Conservation (phyloP, 495 filamentous ascomycete genomes). For the Talaromyces nanjingensis region DNA sequence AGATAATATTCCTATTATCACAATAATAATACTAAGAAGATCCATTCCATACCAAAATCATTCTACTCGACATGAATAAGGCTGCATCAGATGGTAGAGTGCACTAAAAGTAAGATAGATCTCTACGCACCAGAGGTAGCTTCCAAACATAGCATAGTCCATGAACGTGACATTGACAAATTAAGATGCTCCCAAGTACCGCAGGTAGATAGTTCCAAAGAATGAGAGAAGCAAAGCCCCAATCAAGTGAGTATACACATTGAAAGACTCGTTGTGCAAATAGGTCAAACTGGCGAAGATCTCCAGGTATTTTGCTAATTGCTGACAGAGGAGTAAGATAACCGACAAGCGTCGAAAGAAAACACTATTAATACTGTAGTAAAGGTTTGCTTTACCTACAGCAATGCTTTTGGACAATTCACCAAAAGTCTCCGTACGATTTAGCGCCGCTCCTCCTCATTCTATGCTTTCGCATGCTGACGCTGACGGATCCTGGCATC, state of each 20-base stretch:
- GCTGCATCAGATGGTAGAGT: slow-evolving; percentile 12
- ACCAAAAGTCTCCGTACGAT: no score
- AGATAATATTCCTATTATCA: slow-evolving; percentile 14
- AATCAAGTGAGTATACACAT: slow-evolving; percentile 12
- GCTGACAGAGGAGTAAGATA: no score
- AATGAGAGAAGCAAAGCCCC: slow-evolving; percentile 9
- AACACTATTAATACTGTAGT: no score
- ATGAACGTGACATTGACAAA: slow-evolving; percentile 8
- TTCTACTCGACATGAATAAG: slow-evolving; percentile 11
- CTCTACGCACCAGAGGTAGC: slow-evolving; percentile 14
- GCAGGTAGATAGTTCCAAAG: not conserved
- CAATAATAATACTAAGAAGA: slow-evolving; percentile 15
- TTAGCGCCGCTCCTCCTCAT: no score
- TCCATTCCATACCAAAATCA: slow-evolving; percentile 13
- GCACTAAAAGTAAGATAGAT: slow-evolving; percentile 10
- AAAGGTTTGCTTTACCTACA: no score
- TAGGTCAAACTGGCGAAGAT: slow-evolving; percentile 12
- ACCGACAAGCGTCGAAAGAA: no score
- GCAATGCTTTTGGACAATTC: no score
- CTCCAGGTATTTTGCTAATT: slow-evolving; percentile 12
- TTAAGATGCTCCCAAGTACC: slow-evolving; percentile 7
- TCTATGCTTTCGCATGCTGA: no score
- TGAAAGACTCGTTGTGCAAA: slow-evolving; percentile 11
- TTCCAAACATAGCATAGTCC: slow-evolving; percentile 15
- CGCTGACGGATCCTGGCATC: no score